Percentiles rank a stretch among this genome's conserved stretches.
Evolutionary conservation across 1,139 yeast species (phyloP).

Genomic region (Maudiozyma humilis): DNA sequence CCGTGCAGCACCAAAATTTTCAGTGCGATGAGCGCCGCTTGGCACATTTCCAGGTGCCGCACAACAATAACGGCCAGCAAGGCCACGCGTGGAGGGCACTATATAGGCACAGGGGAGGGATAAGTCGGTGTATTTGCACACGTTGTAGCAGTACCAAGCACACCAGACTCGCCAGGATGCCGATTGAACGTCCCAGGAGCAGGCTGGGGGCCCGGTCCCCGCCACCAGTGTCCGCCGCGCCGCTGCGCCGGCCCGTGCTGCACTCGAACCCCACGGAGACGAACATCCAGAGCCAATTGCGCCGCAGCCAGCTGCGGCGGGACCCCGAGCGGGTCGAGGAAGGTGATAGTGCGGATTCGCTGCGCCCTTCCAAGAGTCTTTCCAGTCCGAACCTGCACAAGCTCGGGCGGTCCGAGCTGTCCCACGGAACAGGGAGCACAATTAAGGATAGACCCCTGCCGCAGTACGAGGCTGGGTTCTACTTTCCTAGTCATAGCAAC

Average conservation of each 20-base stretch:
- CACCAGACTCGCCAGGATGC: background rate
- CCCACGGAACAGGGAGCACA: slow-evolving; percentile 10
- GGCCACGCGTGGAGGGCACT: no score
- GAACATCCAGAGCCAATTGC: slow-evolving; percentile 1
- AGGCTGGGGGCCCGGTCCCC: background rate
- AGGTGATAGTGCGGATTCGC: background rate
- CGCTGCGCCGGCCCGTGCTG: slow-evolving; percentile 5
- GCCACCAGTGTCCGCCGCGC: background rate
- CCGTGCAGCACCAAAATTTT: no score
- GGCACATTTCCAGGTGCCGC: no score
- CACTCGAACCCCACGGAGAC: slow-evolving; percentile 6
- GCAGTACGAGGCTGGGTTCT: slow-evolving; percentile 5
- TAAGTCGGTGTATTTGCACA: background rate
- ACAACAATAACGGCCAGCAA: no score
- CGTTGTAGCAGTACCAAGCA: background rate
- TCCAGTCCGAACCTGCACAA: slow-evolving; percentile 11
- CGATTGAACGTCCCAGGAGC: background rate
- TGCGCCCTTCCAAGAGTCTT: slow-evolving; percentile 4
- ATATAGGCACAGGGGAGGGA: background rate
- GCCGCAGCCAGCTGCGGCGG: background rate
- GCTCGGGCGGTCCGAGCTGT: slow-evolving; percentile 13
- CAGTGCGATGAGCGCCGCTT: no score
- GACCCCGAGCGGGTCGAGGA: background rate
- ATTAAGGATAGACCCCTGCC: slow-evolving; percentile 7
- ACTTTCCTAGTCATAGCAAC: slow-evolving; percentile 3